A percentile compares a stretch with the other conserved stretches of the same genome.
Conservation (phyloP, 768 basidiomycete genomes). For the Rhizopogon vinicolor region DNA sequence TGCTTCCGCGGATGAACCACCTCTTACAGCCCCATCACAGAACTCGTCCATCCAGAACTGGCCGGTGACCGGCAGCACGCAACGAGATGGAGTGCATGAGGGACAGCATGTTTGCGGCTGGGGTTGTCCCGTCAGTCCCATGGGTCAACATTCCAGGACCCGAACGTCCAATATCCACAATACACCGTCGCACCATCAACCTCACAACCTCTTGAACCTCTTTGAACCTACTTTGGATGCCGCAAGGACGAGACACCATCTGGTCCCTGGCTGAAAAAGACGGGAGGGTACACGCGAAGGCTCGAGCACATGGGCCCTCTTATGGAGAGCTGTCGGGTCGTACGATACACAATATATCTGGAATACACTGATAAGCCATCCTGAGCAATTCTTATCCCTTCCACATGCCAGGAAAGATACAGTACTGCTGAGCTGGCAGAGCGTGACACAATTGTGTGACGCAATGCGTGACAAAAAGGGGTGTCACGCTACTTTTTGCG, state of each 20-base stretch:
- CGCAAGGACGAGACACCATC: background rate
- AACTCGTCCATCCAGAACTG: too few relatives aligned
- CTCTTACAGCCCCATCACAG: background rate
- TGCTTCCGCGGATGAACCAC: conserved; percentile 7
- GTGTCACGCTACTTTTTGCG: background rate
- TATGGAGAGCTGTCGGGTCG: background rate
- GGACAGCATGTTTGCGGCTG: too few relatives aligned
- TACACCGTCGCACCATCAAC: background rate
- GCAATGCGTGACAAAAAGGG: conserved; percentile 6
- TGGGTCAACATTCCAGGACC: background rate
- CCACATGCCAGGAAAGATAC: background rate
- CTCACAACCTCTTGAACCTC: background rate
- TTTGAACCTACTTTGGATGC: background rate
- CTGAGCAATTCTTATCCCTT: background rate
- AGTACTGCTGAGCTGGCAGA: background rate
- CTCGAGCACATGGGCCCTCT: background rate
- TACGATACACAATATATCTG: background rate
- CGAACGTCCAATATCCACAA: background rate
- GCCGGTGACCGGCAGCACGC: background rate
- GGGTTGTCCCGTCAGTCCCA: background rate
- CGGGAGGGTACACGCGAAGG: background rate
- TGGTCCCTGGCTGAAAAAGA: background rate
- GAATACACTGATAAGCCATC: background rate
- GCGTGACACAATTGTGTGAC: background rate
- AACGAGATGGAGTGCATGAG: background rate